Base-by-base conservation (phyloP, 441 rosid genomes). In the Syzygium malaccense region DNA sequence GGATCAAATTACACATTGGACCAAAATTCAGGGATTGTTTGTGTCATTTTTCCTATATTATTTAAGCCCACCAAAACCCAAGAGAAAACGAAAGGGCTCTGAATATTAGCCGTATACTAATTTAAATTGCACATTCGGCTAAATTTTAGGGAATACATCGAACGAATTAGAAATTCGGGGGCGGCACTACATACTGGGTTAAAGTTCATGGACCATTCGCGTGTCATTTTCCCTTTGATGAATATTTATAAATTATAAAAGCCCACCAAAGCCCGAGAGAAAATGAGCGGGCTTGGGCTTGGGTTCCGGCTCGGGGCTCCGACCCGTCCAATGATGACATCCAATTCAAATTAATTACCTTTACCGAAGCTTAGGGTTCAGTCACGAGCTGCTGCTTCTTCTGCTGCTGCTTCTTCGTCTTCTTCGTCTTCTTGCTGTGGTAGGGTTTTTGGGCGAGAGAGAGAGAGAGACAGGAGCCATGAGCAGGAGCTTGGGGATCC, bases 401-500 rank as follows among this genome's bases (percentile, higher is more conserved):
- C n/a, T 19, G 1, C 26, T 32, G 0, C 80, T 18, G 9, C 78
- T 1, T 32, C 45, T 2, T n/a, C 48, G 1, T 37, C 80, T 3
- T 64, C 1, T 25, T 56, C 26, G 37, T 7, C 5, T 49, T 41
- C 18, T 23, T 17, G 13, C 17, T 7, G 51, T 6, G 51, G 23
- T 75, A 75, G 51, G 83, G 83, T 71, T 71, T 71, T 32, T 12
- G 1, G 23, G n/a, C 51, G 83, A 71, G 83, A 1, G 55, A 25
- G 17, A 48, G 19, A 32, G 1, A 58, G 1, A 45, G 48, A 45
- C 9, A 19, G 89, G 26, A 86, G 86, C 86, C 83, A 98, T 98
- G 99, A 98, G 99, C 90, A 93, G 99, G 89, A 98, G 99, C 91
- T 94, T 98, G 92, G 99, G 99, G 33, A 98, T 97, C 88, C 98